Percentiles rank a stretch among this genome's conserved stretches.
phyloP scores from a whole-genome alignment of 2,329 filamentous ascomycete genomes.

The Decorospora gaudefroyi region DNA sequence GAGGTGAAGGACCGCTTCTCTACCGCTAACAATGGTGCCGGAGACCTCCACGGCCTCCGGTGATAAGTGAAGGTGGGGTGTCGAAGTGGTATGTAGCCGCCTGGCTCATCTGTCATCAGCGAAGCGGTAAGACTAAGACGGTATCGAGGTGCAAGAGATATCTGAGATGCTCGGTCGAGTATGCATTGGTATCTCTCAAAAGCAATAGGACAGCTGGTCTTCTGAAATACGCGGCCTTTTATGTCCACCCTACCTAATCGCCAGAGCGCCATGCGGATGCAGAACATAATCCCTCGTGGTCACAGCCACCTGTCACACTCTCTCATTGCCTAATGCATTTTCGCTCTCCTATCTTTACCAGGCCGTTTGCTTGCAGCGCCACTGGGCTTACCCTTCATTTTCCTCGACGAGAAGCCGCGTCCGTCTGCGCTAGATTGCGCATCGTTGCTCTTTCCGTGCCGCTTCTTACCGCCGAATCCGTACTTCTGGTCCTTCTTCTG shows the following conservation, averaged over 20 bases:
- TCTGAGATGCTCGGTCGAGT: not conserved
- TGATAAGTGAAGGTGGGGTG: not conserved
- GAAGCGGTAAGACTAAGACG: not conserved
- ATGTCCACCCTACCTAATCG: conserved; percentile 21
- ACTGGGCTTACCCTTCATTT: conserved; percentile 71
- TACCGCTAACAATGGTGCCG: not conserved
- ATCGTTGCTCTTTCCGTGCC: conserved; percentile 86
- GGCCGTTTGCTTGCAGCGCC: conserved; percentile 38
- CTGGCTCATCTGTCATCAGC: not conserved
- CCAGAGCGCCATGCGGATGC: conserved; percentile 35
- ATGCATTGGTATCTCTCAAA: conserved; percentile 24
- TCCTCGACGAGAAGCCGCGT: conserved; percentile 76
- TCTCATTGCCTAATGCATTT: conserved; percentile 29
- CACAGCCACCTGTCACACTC: not conserved
- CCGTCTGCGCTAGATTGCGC: conserved; percentile 81
- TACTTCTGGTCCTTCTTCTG: conserved; percentile 94
- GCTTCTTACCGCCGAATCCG: conserved; percentile 96
- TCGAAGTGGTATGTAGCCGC: conserved; percentile 5
- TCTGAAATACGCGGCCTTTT: conserved; percentile 15
- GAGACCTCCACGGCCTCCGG: not conserved
- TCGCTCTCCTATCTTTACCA: conserved; percentile 44
- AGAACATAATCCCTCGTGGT: not conserved
- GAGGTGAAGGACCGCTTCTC: not conserved
- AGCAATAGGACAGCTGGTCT: conserved; percentile 3
- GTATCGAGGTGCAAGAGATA: not conserved